These are phyloP conservation scores for Paramecium pentaurelia DNA, from an alignment of 73 alveolate species.

Conservation along the genomic window DNA sequence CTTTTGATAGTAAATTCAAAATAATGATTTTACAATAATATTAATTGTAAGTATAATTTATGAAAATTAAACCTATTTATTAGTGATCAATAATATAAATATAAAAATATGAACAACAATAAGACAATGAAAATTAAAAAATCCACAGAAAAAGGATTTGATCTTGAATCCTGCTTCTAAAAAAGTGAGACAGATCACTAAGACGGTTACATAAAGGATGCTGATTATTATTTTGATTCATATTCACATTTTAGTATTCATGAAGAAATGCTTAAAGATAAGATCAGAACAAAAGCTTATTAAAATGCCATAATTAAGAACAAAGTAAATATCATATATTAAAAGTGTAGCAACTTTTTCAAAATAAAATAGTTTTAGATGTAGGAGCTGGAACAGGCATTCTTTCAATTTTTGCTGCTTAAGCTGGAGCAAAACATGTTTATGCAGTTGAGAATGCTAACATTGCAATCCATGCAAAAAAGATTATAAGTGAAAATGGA, in stretches of 20 bases:
- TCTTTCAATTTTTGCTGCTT: conserved; percentile 92
- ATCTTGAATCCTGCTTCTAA: conserved; percentile 45
- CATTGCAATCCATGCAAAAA: conserved; percentile 86
- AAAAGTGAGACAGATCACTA: background rate
- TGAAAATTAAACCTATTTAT: background rate
- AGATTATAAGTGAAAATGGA: conserved; percentile 85
- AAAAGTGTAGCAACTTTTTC: conserved; percentile 63
- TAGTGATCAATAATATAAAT: background rate
- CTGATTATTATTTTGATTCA: conserved; percentile 85
- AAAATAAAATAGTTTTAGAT: conserved; percentile 93
- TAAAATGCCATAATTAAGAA: conserved; percentile 87
- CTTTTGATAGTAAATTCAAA: too few species aligned
- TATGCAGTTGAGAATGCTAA: conserved; percentile 96
- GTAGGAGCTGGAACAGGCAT: conserved; percentile 98
- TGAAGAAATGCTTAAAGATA: conserved; percentile 98
- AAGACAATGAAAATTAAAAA: background rate
- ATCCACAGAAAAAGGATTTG: conserved; percentile 32
- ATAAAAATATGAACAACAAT: background rate
- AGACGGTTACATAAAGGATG: conserved; percentile 46
- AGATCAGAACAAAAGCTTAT: conserved; percentile 88
- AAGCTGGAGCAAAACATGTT: conserved; percentile 97
- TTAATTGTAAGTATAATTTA: background rate
- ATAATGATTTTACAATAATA: background rate
- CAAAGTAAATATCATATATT: background rate
- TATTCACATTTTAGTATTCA: conserved; percentile 92